Conservation (phyloP, 441 rosid species). For the Kokia cookei region DNA sequence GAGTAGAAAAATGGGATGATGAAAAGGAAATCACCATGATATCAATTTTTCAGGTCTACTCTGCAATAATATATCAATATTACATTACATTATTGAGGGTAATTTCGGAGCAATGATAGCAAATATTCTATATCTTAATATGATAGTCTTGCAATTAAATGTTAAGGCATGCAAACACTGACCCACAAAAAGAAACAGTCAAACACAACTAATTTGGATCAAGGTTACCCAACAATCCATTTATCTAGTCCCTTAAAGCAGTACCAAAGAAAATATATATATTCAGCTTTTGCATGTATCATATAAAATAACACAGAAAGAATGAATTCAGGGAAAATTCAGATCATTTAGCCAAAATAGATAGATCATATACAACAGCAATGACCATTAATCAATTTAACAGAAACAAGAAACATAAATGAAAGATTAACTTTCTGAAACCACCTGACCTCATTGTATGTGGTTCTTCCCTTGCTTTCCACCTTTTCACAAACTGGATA, state of each 20-base stretch:
- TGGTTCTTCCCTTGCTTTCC: constrained; percentile 98
- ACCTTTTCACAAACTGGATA: constrained; percentile 92
- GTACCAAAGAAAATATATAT: background rate
- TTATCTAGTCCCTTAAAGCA: background rate
- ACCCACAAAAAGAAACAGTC: background rate
- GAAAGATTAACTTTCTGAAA: constrained; percentile 22
- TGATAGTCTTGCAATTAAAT: background rate
- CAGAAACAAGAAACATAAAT: background rate
- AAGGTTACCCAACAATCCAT: background rate
- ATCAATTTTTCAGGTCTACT: background rate
- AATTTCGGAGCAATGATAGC: background rate
- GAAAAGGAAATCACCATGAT: background rate
- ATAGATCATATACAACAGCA: background rate
- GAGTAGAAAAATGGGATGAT: background rate
- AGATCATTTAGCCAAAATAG: background rate
- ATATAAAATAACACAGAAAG: background rate
- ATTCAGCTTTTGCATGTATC: background rate
- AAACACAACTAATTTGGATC: background rate
- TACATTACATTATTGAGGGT: background rate
- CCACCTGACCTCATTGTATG: constrained; percentile 91
- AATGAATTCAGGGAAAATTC: background rate
- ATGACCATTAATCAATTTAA: background rate
- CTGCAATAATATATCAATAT: background rate
- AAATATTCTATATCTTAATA: background rate
- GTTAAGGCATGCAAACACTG: background rate